These are phyloP conservation scores for Spinellus fusiger DNA, from an alignment of 192 early-diverging fungal species.

Conservation along the genomic window DNA sequence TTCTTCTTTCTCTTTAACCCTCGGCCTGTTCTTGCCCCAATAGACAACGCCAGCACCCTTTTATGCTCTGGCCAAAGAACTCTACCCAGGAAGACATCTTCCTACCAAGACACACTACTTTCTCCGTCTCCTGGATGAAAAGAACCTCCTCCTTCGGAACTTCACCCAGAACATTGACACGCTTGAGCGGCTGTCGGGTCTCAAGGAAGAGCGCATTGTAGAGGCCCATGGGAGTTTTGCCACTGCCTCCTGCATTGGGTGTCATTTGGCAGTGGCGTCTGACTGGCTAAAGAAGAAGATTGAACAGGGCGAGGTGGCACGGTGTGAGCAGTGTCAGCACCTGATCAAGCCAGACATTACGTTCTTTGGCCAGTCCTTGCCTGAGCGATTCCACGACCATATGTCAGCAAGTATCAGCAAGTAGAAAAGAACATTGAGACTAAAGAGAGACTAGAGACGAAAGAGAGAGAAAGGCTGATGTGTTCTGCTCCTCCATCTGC, in stretches of 20 bases:
- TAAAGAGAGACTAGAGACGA: neutral
- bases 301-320: conserved; percentile 54
- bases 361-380: conserved; percentile 92
- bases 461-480: too few species aligned
- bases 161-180: conserved; percentile 99
- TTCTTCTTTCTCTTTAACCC: neutral
- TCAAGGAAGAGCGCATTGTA: conserved; percentile 64
- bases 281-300: conserved; percentile 45
- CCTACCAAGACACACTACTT: conserved; percentile 90
- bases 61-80: conserved; percentile 82
- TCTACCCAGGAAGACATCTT: conserved; percentile 74
- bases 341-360: conserved; percentile 93
- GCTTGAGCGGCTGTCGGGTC: conserved; percentile 80
- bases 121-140: conserved; percentile 66
- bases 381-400: conserved; percentile 62
- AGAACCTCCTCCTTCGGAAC: conserved; percentile 67
- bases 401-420: conserved; percentile 38
- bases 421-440: too few species aligned
- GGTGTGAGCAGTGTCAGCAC: conserved; percentile 58
- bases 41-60: conserved; percentile 81
- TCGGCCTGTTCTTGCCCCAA: neutral
- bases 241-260: conserved; percentile 68
- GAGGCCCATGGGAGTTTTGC: conserved; percentile 96
- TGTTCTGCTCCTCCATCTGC: too few species aligned
- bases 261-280: conserved; percentile 37